These are phyloP conservation scores for Arbutus unedo DNA, from an alignment of 148 eudicot genomes.

Conservation along the genomic window DNA sequence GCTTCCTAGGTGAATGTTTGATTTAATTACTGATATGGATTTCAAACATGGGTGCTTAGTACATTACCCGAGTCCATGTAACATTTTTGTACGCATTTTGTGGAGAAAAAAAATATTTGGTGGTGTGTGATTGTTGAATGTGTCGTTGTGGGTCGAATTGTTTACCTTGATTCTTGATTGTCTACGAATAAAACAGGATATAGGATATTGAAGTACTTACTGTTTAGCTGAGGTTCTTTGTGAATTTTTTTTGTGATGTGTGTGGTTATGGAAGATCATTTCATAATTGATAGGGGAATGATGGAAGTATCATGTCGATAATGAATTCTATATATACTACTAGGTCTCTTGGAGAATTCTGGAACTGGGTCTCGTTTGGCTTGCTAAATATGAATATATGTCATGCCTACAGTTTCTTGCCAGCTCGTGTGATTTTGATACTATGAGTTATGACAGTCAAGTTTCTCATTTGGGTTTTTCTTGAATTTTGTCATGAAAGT, in stretches of 20 bases:
- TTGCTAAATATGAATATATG: too few species aligned
- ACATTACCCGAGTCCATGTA: background rate
- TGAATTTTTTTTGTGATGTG: background rate
- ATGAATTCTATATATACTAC: too few species aligned
- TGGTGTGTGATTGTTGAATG: slow-evolving; percentile 1
- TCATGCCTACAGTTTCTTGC: too few species aligned
- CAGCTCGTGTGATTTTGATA: too few species aligned
- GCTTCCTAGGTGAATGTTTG: background rate
- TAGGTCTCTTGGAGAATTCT: too few species aligned
- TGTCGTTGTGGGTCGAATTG: background rate
- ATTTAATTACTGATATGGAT: background rate
- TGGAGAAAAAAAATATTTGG: background rate
- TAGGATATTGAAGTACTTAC: background rate
- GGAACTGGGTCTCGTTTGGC: too few species aligned
- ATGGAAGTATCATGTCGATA: background rate
- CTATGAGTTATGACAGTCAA: too few species aligned
- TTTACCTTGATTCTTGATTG: background rate
- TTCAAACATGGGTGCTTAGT: background rate
- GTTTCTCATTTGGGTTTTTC: too few species aligned
- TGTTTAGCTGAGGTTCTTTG: background rate
- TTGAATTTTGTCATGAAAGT: too few species aligned
- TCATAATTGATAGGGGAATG: background rate
- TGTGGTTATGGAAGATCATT: background rate
- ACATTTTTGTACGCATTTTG: background rate
- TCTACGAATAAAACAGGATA: background rate